Percentiles rank a stretch among this genome's conserved stretches.
phyloP scores from a whole-genome alignment of 176 grass and related monocot species.

The Musa troglodytarum region DNA sequence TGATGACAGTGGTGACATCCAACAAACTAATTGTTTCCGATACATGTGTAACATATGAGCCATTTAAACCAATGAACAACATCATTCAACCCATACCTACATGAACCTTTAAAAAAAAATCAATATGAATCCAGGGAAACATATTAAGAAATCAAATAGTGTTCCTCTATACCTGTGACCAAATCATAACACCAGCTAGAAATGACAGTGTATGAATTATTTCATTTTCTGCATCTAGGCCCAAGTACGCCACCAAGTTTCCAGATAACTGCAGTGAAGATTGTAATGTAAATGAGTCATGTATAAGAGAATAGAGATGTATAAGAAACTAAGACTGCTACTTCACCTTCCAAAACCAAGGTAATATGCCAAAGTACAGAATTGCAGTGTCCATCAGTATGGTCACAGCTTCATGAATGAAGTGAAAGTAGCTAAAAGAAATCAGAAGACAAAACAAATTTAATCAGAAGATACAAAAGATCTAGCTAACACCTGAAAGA shows the following conservation, averaged over 20 bases:
- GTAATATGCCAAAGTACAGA: conserved; percentile 74
- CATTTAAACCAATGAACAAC: too few relatives aligned
- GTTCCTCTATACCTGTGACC: conserved; percentile 72
- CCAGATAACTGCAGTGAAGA: conserved; percentile 48
- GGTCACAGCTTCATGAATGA: conserved; percentile 69
- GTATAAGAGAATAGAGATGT: conserved; percentile 6
- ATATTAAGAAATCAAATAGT: background rate
- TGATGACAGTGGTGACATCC: too few relatives aligned
- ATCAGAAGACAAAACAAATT: background rate
- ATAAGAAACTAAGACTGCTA: conserved; percentile 8
- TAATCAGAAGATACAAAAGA: background rate
- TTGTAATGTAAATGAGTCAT: conserved; percentile 16
- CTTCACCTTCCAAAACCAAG: conserved; percentile 95
- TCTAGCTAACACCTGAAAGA: background rate
- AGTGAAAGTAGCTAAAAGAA: conserved; percentile 56
- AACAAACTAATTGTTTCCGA: too few relatives aligned
- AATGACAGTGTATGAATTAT: conserved; percentile 93
- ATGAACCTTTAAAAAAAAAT: too few relatives aligned
- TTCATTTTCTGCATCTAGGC: conserved; percentile 85
- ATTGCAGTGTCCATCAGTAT: conserved; percentile 85
- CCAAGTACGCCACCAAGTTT: conserved; percentile 40
- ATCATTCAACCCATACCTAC: too few relatives aligned
- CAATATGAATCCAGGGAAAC: too few relatives aligned
- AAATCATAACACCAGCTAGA: conserved; percentile 87
- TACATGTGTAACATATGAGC: too few relatives aligned